phyloP scores from a whole-genome alignment of 1,284 basidiomycete genomes.

The Fomitiporia mediterranea region DNA sequence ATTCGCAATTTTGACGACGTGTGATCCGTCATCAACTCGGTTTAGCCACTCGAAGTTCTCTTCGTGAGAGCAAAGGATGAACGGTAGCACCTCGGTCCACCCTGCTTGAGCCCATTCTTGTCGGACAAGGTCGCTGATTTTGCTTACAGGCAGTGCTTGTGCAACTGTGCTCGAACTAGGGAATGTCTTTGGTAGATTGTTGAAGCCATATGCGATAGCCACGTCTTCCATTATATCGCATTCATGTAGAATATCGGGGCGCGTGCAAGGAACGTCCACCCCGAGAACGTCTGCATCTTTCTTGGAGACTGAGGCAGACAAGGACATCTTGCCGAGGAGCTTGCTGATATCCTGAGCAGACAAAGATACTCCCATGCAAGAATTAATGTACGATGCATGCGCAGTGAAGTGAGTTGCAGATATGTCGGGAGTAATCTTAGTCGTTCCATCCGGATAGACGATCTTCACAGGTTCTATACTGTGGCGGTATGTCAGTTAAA shows the following conservation, averaged over 20 bases:
- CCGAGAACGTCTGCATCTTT: slow-evolving; percentile 59
- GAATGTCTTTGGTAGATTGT: slow-evolving; percentile 91
- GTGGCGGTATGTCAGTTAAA: slow-evolving; percentile 1
- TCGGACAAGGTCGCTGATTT: slow-evolving; percentile 85
- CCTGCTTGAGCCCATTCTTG: slow-evolving; percentile 91
- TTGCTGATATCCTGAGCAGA: slow-evolving; percentile 53
- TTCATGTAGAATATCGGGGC: slow-evolving; percentile 96
- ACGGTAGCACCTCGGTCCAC: slow-evolving; percentile 92
- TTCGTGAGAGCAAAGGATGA: slow-evolving; percentile 98
- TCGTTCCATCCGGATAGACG: slow-evolving; percentile 72
- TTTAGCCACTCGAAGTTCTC: slow-evolving; percentile 97
- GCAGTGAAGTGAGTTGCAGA: slow-evolving; percentile 70
- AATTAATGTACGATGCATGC: slow-evolving; percentile 89
- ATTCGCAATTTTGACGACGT: slow-evolving; percentile 90
- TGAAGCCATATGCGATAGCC: slow-evolving; percentile 97
- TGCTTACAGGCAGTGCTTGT: slow-evolving; percentile 88
- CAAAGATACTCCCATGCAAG: slow-evolving; percentile 85
- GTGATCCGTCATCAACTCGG: slow-evolving; percentile 74
- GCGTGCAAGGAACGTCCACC: slow-evolving; percentile 83
- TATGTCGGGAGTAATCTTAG: slow-evolving; percentile 79
- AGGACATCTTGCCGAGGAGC: slow-evolving; percentile 76
- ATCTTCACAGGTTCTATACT: slow-evolving; percentile 91
- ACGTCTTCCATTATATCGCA: slow-evolving; percentile 99
- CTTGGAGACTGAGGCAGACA: slow-evolving; percentile 47
- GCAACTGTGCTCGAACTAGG: slow-evolving; percentile 95